phyloP scores from a whole-genome alignment of 768 basidiomycete genomes.

The Trametes maxima region DNA sequence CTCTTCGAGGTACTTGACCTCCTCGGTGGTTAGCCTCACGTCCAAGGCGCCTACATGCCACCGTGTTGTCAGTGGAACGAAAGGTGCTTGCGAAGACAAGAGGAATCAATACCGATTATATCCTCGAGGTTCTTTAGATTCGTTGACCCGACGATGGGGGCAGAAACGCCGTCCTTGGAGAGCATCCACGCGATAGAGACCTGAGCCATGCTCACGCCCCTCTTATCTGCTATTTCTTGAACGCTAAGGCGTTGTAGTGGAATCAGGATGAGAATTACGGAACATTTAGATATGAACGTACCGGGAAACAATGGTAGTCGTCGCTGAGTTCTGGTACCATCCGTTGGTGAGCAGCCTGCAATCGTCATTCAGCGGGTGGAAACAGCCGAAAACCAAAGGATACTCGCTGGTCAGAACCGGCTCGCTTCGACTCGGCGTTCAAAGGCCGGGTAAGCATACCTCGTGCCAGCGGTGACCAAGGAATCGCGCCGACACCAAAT shows the following conservation, averaged over 20 bases:
- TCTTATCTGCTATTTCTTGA: conserved; percentile 44
- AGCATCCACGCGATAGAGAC: conserved; percentile 36
- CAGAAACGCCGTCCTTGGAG: conserved; percentile 37
- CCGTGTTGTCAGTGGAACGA: background rate
- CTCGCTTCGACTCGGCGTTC: conserved; percentile 28
- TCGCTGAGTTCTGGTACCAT: background rate
- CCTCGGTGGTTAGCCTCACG: conserved; percentile 40
- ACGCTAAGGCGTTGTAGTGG: background rate
- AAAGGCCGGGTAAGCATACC: conserved; percentile 37
- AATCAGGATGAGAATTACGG: background rate
- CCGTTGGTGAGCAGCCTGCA: background rate
- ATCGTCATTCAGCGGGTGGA: background rate
- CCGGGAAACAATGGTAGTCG: background rate
- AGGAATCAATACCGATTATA: conserved; percentile 31
- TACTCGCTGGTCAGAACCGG: conserved; percentile 30
- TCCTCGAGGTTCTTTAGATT: conserved; percentile 44
- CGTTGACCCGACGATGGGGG: conserved; percentile 47
- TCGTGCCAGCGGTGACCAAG: conserved; percentile 43
- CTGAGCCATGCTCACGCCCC: conserved; percentile 44
- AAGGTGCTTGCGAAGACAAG: too few relatives aligned
- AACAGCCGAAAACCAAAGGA: background rate
- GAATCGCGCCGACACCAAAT: conserved; percentile 42
- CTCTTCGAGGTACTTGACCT: conserved; percentile 56
- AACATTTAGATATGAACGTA: background rate
- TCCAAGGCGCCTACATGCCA: background rate